These are phyloP conservation scores for Beauveria sp. DNA, from an alignment of 2,329 filamentous ascomycete genomes.

Conservation along the genomic window DNA sequence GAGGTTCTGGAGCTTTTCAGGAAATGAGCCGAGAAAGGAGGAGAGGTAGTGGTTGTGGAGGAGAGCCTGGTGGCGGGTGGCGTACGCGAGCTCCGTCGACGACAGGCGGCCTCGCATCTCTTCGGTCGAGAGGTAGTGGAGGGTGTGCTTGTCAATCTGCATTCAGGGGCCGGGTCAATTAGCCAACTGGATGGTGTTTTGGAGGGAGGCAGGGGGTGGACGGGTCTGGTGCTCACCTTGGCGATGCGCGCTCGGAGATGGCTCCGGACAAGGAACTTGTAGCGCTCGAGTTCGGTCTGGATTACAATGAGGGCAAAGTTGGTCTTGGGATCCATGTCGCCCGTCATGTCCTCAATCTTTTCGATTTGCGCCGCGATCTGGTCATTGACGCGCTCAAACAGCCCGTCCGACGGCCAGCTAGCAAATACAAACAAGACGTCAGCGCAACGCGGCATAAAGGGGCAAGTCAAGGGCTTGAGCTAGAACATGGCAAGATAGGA, in stretches of 20 bases:
- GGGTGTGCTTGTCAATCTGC: constrained; percentile 68
- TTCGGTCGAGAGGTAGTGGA: constrained; percentile 60
- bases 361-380: constrained; percentile 63
- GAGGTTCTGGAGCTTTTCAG: constrained; percentile 67
- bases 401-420: constrained; percentile 58
- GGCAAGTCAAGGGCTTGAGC: not conserved
- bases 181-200: constrained; percentile 10
- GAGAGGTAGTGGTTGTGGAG: constrained; percentile 77
- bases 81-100: constrained; percentile 69
- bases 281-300: constrained; percentile 91
- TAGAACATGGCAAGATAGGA: not conserved
- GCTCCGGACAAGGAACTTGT: constrained; percentile 82
- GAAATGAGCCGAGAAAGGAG: constrained; percentile 80
- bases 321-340: constrained; percentile 78
- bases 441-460: not conserved
- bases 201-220: not conserved
- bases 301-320: constrained; percentile 93
- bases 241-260: constrained; percentile 77
- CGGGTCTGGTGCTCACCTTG: constrained; percentile 49
- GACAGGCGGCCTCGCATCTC: constrained; percentile 59
- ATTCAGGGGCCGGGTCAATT: not conserved
- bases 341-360: constrained; percentile 68
- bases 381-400: constrained; percentile 77
- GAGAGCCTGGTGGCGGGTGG: constrained; percentile 76
- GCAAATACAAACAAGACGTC: not conserved